Conservation (phyloP, 163 green algal genomes). For the Volvox carteri region DNA sequence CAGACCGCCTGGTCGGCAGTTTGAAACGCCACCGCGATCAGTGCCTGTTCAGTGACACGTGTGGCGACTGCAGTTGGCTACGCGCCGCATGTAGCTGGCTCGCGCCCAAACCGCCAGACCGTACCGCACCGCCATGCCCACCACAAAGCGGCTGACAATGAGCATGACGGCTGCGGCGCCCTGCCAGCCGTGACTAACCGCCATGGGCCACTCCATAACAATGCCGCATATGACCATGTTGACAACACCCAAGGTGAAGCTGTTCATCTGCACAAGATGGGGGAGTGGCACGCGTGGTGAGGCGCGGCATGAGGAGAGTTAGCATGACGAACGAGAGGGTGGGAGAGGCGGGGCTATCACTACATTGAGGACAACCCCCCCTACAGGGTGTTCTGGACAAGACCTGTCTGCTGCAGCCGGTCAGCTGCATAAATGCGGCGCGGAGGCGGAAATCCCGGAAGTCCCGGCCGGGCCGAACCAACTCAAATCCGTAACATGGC, state of each 20-base stretch:
- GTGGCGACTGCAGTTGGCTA: neutral
- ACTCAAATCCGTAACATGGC: neutral
- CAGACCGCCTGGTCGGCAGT: too few species aligned
- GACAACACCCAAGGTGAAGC: neutral
- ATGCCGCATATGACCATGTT: neutral
- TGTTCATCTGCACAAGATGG: neutral
- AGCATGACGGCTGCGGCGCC: neutral
- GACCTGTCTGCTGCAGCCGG: neutral
- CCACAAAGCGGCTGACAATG: neutral
- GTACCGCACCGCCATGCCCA: conserved; percentile 1
- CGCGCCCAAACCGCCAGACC: conserved; percentile 23
- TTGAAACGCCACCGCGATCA: too few species aligned
- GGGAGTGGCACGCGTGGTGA: too few species aligned
- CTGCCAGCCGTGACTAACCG: neutral
- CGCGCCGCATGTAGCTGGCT: neutral
- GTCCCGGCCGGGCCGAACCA: neutral
- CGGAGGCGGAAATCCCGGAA: neutral
- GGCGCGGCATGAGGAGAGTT: neutral
- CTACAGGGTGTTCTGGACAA: neutral
- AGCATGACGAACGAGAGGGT: neutral
- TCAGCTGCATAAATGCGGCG: neutral
- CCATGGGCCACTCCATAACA: conserved; percentile 14
- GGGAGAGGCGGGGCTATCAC: too few species aligned
- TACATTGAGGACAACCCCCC: too few species aligned
- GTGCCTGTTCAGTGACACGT: too few species aligned